A percentile compares a stretch with the other conserved stretches of the same genome.
Conservation (phyloP, 2,329 filamentous ascomycete species). For the Alternaria infectoria region DNA sequence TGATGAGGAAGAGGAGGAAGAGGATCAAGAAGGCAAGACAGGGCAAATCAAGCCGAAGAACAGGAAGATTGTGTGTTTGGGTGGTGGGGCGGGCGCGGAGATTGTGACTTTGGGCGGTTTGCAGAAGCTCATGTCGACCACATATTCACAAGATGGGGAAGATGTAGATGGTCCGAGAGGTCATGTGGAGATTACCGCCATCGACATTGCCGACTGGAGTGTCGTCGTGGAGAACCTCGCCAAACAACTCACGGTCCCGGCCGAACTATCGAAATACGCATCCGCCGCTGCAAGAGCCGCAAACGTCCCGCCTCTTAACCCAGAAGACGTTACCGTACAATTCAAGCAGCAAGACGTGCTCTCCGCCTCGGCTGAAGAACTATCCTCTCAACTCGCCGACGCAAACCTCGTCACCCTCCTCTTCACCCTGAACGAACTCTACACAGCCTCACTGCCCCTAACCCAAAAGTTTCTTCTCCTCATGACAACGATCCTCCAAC, state of each 20-base stretch:
- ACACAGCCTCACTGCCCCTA: conserved; percentile 74
- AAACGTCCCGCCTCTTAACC: conserved; percentile 47
- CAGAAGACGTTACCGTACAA: conserved; percentile 39
- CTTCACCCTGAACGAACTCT: conserved; percentile 96
- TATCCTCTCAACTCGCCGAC: conserved; percentile 40
- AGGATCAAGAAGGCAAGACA: not conserved
- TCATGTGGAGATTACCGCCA: conserved; percentile 61
- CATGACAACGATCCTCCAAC: conserved; percentile 64
- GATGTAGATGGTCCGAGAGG: not conserved
- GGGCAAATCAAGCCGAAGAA: conserved; percentile 3
- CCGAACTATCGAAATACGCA: conserved; percentile 55
- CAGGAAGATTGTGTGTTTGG: conserved; percentile 62
- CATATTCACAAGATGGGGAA: not conserved
- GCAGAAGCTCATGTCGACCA: conserved; percentile 47
- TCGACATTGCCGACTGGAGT: conserved; percentile 85
- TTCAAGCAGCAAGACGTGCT: conserved; percentile 63
- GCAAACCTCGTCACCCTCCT: conserved; percentile 74
- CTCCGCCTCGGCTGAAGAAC: conserved; percentile 42
- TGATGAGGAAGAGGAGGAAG: not conserved
- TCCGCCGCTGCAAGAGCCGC: conserved; percentile 53
- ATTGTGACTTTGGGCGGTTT: conserved; percentile 68
- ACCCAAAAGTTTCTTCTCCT: conserved; percentile 78
- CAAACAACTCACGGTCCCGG: conserved; percentile 60
- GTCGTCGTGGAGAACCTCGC: conserved; percentile 66
- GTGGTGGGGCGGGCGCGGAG: conserved; percentile 71